phyloP scores from a whole-genome alignment of 805 yeast genomes.

The Metschnikowia sp. region DNA sequence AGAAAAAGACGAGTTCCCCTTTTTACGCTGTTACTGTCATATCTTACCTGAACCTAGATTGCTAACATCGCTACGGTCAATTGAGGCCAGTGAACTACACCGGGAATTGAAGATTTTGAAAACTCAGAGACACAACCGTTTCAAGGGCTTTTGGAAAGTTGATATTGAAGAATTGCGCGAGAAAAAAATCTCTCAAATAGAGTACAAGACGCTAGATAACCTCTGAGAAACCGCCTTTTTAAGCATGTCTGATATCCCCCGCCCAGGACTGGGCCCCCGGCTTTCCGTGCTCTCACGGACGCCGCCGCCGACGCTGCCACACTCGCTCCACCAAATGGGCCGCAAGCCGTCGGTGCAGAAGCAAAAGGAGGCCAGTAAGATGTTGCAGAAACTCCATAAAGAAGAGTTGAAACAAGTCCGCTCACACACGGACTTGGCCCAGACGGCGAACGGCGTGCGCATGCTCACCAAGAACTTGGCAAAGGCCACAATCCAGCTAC shows the following conservation, averaged over 20 bases:
- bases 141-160: no score
- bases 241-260: constrained; percentile 2
- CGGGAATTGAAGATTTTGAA: no score
- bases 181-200: no score
- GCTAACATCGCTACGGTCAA: no score
- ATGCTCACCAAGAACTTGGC: constrained; percentile 68
- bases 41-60: no score
- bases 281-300: background rate
- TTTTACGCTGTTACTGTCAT: no score
- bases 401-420: constrained; percentile 53
- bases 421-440: constrained; percentile 73
- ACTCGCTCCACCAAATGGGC: background rate
- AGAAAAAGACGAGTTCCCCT: no score
- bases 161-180: no score
- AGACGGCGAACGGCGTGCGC: constrained; percentile 79
- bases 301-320: constrained; percentile 2
- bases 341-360: constrained; percentile 7
- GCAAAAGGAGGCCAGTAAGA: constrained; percentile 11
- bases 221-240: no score
- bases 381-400: constrained; percentile 25
- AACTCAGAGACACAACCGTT: no score
- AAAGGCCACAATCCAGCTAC: constrained; percentile 67
- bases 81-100: no score
- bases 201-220: no score
- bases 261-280: background rate